Evolutionary conservation across 148 eudicot genomes (phyloP).

Genomic region (Chenopodium album): DNA sequence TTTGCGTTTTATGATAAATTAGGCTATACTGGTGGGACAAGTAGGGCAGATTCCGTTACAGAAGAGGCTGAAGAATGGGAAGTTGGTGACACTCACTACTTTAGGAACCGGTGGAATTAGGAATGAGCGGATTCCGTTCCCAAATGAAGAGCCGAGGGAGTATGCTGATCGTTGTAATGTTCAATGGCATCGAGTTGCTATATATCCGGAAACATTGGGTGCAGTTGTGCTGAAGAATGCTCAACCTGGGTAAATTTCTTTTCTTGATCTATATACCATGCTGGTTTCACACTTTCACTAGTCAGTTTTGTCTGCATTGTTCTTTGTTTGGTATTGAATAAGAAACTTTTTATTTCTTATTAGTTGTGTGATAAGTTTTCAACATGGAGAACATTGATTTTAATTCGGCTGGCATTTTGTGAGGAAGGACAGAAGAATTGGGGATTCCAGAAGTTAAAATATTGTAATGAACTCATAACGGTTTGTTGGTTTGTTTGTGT

Average conservation of each 20-base stretch:
- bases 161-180: slow-evolving; percentile 83
- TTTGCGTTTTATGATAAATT: neutral
- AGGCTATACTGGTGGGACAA: slow-evolving; percentile 85
- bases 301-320: neutral
- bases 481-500: neutral
- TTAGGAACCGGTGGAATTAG: slow-evolving; percentile 92
- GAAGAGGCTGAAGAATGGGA: slow-evolving; percentile 73
- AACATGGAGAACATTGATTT: too few relatives aligned
- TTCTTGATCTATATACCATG: neutral
- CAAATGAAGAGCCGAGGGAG: slow-evolving; percentile 76
- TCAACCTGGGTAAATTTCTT: slow-evolving; percentile 60
- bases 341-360: neutral
- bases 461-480: too few relatives aligned
- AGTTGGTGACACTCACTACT: slow-evolving; percentile 51
- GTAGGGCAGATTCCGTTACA: slow-evolving; percentile 78
- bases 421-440: neutral
- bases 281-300: neutral
- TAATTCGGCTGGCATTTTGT: neutral
- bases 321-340: slow-evolving; percentile 4
- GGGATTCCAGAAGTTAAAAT: neutral
- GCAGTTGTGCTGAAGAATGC: slow-evolving; percentile 52
- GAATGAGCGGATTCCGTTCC: slow-evolving; percentile 78
- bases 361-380: too few relatives aligned
- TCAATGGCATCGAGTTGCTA: slow-evolving; percentile 93
- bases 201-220: slow-evolving; percentile 65